Conservation (phyloP, 768 basidiomycete genomes). For the Boletales sp. region DNA sequence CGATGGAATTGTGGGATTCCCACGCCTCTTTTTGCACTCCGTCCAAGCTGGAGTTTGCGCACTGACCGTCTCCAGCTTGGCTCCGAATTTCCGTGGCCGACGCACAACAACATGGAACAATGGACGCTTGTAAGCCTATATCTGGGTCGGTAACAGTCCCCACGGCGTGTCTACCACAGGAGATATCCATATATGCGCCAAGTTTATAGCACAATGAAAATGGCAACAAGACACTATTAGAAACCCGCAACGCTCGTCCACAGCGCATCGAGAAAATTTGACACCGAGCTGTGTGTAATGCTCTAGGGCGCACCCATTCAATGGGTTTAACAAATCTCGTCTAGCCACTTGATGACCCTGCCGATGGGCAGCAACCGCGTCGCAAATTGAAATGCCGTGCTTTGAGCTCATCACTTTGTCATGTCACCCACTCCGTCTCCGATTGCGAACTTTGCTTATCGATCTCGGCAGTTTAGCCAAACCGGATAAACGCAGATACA, state of each 20-base stretch:
- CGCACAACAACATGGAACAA: background rate
- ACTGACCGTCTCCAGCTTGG: conserved; percentile 24
- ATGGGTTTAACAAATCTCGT: background rate
- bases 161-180: background rate
- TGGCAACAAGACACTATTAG: too few species aligned
- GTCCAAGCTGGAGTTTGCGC: conserved; percentile 21
- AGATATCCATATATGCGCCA: too few species aligned
- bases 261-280: too few species aligned
- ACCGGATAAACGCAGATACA: background rate
- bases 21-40: conserved; percentile 30
- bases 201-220: too few species aligned
- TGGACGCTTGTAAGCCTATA: background rate
- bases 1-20: conserved; percentile 21
- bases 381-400: conserved; percentile 1
- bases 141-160: background rate
- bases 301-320: background rate
- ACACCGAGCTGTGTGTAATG: too few species aligned
- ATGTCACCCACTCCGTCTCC: background rate
- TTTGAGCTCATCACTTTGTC: background rate
- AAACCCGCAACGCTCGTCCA: too few species aligned
- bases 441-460: background rate
- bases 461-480: background rate
- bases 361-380: background rate
- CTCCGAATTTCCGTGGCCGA: too few species aligned
- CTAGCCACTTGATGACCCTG: background rate